Base-by-base conservation (phyloP, 495 filamentous ascomycete species). In the Rostrohypoxylon terebratum region DNA sequence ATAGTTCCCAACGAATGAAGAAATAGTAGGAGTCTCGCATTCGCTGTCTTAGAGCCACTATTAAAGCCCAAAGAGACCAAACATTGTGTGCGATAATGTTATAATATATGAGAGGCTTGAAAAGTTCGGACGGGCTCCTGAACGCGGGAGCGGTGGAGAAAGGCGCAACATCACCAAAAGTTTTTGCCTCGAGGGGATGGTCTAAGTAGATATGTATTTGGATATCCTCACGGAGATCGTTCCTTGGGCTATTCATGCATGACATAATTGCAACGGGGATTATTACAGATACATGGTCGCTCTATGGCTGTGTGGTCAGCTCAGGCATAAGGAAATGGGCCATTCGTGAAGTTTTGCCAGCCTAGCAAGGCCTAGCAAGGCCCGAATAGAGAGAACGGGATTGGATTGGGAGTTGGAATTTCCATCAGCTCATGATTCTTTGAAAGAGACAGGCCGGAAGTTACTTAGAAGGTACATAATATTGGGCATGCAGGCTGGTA, bases 231-330 rank as follows among this genome's bases (percentile, higher is more conserved):
- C 53, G 72, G 72, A 64, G 68, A 75, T 75, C 72, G 72, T 59
- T 38, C 59, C 59, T 63, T 72, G 51, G 36, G 54, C 63, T 62
- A 71, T 44, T 64, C 63, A 71, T 75, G 72, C 72, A 75, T 75
- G 72, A 75, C 72, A 75, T 71, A 75, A 75, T 75, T 75, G 68
- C 72, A 45, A 71, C 72, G 67, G 68, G 72, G 72, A 67, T 75
- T 60, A 64, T 45, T 47, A 68, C 59, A 62, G 60, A 71, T 63
- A 65, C 45, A 60, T 59, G 59, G 59, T 47, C 67, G 38, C 51
- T 71, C 68, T 67, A 60, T 68, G 68, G 72, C 51, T 71, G 63
- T 63, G 55, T 65, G 68, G 72, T 51, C 55, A 64, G 68, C 59
- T 65, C 63, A 57, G 53, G 63, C 51, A 54, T 59, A 51, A 14